Evolutionary conservation across 768 basidiomycete genomes (phyloP), one percentile per base, ranked within the genome.

Genomic region (Phanerochaete carnosa): DNA sequence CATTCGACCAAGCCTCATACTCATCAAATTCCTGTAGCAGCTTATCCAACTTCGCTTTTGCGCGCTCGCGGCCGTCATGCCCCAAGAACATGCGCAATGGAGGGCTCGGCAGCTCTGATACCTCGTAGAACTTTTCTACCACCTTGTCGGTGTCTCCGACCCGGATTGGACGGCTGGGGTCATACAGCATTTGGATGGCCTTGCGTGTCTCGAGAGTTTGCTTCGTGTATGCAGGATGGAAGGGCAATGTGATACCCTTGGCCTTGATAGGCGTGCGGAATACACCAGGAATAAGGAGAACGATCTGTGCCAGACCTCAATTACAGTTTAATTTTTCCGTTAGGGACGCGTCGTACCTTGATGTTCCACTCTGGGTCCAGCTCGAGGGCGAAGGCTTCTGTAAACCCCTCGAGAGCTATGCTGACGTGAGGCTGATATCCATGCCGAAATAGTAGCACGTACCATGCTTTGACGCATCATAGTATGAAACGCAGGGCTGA

Each of bases 361-460:
- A 81, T 79, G 55, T 80, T 78, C 80, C 80, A 82, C 26, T 37
- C 68, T 9, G 80, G 79, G 51, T 80, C 78, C 1, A 80, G 51
- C 58, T 82, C 80, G 37, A 70, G 65, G 3, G 66, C 67, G 22
- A 81, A 59, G 0, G 77, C 67, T 57, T 80, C 75, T 2, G 71
- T 75, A 25, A 79, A 64, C 13, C 74, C 77, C 43, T 78, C 75
- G 1, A 76, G 29, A 0, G 75, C 74, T 76, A 49, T 12, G 16
- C 22, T 32, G 15, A 8, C 26, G 23, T 15, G 13, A 43, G 16
- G 4, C 35, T 11, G 5, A 32, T 30, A 29, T 1, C 7, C 13
- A n/a, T 4, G n/a, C 5, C 49, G 62, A 26, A 49, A 22, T 23
- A 43, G 8, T 33, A 12, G 53, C 33, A 66, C 39, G 1, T 45